Base-by-base conservation (phyloP, 2,329 filamentous ascomycete species). In the Grosmannia penicillata region DNA sequence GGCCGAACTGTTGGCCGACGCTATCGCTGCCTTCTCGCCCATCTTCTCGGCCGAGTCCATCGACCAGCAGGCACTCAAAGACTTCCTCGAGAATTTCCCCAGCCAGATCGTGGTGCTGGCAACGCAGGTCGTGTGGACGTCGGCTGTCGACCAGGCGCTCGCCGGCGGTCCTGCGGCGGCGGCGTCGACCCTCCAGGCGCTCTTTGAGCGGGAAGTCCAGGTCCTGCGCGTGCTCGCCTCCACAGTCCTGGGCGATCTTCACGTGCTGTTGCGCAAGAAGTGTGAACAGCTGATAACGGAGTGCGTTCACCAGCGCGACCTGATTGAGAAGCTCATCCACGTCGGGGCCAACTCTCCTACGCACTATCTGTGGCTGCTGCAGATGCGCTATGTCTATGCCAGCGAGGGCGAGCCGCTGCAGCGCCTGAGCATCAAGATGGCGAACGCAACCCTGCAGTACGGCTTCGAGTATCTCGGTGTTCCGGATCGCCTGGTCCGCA, bases 271-370 rank as follows among this genome's bases (percentile, higher is more conserved):
- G 53, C 75, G 91, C 45, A 94, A 94, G 69, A 95, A 94, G 65
- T 98, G 89, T 59, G 91, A 99, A 57, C 89, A 95, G 59, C 72
- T 98, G 47, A 98, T 99, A 53, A 99, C 93, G 0, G 93, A 98
- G 56, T 96, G 91, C 54, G 91, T 99, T 13, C 91, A 98, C 56
- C 93, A 99, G 58, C 82, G 91, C 44, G 91, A 98, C 57, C 75
- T 81, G 15, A 91, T 96, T 46, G 81, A 89, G 53, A 93, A 84
- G 57, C 74, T 99, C 21, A 72, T 87, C 34, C 71, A 79, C 33
- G 67, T 74, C 33, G 79, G 80, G 41, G 91, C 91, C 21, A 74
- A 68, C 37, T 76, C 78, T 8, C 68, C 84, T 14, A 80, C 72
- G 15, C 83, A 98, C 55, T 86, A 93, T 55, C 62, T 93, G 47